Base-by-base conservation (phyloP, 176 grass and related monocot genomes). In the Musa acuminata region DNA sequence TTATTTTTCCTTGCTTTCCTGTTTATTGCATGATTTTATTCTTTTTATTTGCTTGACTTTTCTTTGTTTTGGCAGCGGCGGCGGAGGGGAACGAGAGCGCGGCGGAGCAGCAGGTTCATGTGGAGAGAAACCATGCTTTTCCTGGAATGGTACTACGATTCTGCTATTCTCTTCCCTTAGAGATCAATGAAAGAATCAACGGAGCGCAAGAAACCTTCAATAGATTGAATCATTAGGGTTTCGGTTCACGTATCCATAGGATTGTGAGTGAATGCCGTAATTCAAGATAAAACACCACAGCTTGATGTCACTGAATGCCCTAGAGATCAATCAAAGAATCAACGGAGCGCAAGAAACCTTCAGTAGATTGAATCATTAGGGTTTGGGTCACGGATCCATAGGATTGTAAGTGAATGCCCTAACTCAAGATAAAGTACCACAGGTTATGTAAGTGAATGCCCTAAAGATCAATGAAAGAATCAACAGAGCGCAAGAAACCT, bases 121-220 rank as follows among this genome's bases (percentile, higher is more conserved):
- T 86, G 35, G 79, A 86, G 35, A 76, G 84, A 72, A 64, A 49
- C 52, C 84, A 86, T 86, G 21, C 68, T 43, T 86, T 86, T 70
- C 84, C 84, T 11, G 58, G 64, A 76, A 71, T 71, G 72, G 80
- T 82, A 52, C 17, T 2, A 2, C 12, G 1, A 9, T 66, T 22
- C 35, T 51, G 53, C 13, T 76, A 1, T 43, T 70, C 17, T 27
- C 20, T 6, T n/a, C 13, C 13, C 70, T 22, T 48, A 25, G 24
- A 53, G 20, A 69, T 51, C 8, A 20, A 78, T 51, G 11, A 25
- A 49, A 13, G 53, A 17, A 8, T 19, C 24, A 62, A n/a, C 55
- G 59, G 29, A 35, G 29, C 4, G 29, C 29, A 35, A 35, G 29
- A 35, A 35, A 35, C 29, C 29, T 35, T 35, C 29, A 35, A 35